Evolutionary conservation across 1,139 yeast species (phyloP).

Genomic region (Hemisphaericaspora subhashii): DNA sequence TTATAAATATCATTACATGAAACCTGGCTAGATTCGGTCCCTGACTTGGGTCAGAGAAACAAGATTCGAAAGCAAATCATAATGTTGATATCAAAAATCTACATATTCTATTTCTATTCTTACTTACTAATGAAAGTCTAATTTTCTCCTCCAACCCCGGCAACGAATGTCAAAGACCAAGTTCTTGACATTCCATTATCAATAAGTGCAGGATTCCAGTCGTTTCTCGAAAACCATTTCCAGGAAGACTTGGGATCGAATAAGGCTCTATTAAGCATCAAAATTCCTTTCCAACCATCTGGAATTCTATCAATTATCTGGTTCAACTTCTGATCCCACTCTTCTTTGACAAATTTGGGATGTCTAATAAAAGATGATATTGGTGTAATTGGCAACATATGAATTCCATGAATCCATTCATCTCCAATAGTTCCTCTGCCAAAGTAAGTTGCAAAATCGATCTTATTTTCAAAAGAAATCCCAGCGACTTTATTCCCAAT

Average conservation of each 20-base stretch:
- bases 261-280: conserved; percentile 41
- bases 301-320: conserved; percentile 36
- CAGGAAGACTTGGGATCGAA: conserved; percentile 37
- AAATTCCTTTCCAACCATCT: conserved; percentile 48
- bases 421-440: conserved; percentile 45
- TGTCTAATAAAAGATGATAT: conserved; percentile 40
- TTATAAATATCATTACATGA: too few relatives aligned
- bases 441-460: conserved; percentile 46
- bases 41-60: too few relatives aligned
- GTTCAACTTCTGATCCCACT: conserved; percentile 41
- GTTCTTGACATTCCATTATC: conserved; percentile 49
- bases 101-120: too few relatives aligned
- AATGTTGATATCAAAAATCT: too few relatives aligned
- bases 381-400: conserved; percentile 49
- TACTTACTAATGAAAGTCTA: too few relatives aligned
- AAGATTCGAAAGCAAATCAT: too few relatives aligned
- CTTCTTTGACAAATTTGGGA: conserved; percentile 39
- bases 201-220: conserved; percentile 38
- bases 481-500: conserved; percentile 46
- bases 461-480: conserved; percentile 45
- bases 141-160: conserved; percentile 33
- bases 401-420: conserved; percentile 51
- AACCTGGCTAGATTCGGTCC: too few relatives aligned
- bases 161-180: conserved; percentile 45
- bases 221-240: conserved; percentile 40